Evolutionary conservation across 257 asterid genomes (phyloP).

Genomic region (Petunia axillaris): DNA sequence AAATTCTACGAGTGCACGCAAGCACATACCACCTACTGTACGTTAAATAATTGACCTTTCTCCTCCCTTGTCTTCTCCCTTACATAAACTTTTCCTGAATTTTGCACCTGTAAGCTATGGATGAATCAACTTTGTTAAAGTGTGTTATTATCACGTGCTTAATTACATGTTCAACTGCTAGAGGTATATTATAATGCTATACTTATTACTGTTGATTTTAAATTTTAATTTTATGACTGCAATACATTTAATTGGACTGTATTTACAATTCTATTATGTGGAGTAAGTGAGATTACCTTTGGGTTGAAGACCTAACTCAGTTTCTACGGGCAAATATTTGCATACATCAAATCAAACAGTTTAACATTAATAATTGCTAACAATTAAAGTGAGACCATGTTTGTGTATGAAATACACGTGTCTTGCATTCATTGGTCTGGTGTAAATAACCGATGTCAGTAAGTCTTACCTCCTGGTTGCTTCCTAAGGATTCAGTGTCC

Average conservation of each 20-base stretch:
- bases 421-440: too few species aligned
- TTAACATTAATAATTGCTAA: too few species aligned
- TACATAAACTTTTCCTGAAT: not conserved
- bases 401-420: too few species aligned
- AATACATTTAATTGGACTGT: not conserved
- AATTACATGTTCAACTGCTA: conserved; percentile 36
- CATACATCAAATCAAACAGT: too few species aligned
- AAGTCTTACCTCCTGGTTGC: too few species aligned
- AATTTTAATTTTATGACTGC: not conserved
- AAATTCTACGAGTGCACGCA: conserved; percentile 1
- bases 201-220: not conserved
- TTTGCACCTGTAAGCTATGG: conserved; percentile 33
- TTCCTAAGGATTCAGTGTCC: too few species aligned
- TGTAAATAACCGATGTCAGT: too few species aligned
- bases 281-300: too few species aligned
- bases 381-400: too few species aligned
- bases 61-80: not conserved
- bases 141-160: conserved; percentile 31
- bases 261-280: not conserved
- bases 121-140: conserved; percentile 32
- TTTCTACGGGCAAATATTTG: too few species aligned
- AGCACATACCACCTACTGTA: not conserved
- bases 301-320: too few species aligned
- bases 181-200: conserved; percentile 38
- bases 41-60: not conserved